phyloP scores from a whole-genome alignment of 441 rosid species.

The Francoa sonchifolia region DNA sequence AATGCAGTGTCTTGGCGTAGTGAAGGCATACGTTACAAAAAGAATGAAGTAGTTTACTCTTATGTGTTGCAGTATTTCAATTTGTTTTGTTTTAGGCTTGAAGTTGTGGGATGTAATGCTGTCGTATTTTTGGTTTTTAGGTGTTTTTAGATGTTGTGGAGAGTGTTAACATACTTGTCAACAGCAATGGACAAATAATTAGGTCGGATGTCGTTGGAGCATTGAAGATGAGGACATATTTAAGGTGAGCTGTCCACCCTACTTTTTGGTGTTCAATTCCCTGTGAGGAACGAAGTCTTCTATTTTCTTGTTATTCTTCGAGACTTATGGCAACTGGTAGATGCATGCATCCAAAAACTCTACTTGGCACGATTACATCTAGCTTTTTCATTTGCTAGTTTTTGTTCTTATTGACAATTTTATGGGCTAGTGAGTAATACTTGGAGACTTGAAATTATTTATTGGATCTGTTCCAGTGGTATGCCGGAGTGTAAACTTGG shows the following conservation, averaged over 20 bases:
- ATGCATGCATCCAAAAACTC: too few relatives aligned
- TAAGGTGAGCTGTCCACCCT: slow-evolving; percentile 40
- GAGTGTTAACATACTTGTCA: slow-evolving; percentile 90
- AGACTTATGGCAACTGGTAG: too few relatives aligned
- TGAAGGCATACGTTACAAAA: slow-evolving; percentile 84
- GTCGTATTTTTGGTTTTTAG: slow-evolving; percentile 26
- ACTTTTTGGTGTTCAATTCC: neutral
- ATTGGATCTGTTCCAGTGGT: slow-evolving; percentile 44
- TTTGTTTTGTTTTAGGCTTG: slow-evolving; percentile 8
- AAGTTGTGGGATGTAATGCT: slow-evolving; percentile 11
- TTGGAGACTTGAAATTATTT: slow-evolving; percentile 1
- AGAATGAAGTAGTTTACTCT: slow-evolving; percentile 64
- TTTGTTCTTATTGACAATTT: too few relatives aligned
- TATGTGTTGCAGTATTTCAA: slow-evolving; percentile 2
- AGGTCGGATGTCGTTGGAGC: slow-evolving; percentile 98
- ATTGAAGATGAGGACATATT: slow-evolving; percentile 90
- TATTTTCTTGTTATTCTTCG: too few relatives aligned
- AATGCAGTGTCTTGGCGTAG: slow-evolving; percentile 99
- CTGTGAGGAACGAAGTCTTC: too few relatives aligned
- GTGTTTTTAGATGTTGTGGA: slow-evolving; percentile 96
- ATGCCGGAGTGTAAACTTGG: slow-evolving; percentile 99
- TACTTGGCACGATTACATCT: neutral
- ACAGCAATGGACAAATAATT: slow-evolving; percentile 91
- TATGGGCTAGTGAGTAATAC: slow-evolving; percentile 2
- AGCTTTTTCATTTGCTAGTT: too few relatives aligned